Evolutionary conservation across 2,329 filamentous ascomycete genomes (phyloP).

Genomic region (Pseudogymnoascus sp.): DNA sequence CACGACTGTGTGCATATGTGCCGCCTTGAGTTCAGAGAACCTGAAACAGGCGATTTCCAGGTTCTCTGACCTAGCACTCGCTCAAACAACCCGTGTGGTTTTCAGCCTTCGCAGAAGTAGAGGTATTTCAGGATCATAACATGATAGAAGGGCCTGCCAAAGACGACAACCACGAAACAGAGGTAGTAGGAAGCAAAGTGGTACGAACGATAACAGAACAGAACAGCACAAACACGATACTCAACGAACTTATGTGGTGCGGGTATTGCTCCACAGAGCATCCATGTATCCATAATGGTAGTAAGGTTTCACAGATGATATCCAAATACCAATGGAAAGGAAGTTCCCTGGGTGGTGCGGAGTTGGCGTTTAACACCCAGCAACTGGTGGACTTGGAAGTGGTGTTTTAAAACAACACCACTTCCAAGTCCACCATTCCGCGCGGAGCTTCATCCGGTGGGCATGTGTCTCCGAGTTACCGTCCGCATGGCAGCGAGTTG

Average conservation of each 20-base stretch:
- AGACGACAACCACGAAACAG: background rate
- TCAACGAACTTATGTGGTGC: background rate
- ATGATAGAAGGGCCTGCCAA: background rate
- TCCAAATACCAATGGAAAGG: background rate
- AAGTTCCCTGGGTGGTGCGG: too few relatives aligned
- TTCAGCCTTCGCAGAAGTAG: background rate
- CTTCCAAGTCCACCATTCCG: too few relatives aligned
- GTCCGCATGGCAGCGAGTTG: background rate
- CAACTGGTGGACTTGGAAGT: background rate
- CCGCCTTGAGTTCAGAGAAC: background rate
- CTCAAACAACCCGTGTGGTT: background rate
- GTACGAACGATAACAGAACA: background rate
- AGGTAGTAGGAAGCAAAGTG: background rate
- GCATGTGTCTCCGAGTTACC: background rate
- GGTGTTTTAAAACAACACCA: background rate
- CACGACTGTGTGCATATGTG: background rate
- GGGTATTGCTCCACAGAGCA: background rate
- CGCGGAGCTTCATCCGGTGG: background rate
- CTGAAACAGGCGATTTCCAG: background rate
- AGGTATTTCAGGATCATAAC: background rate
- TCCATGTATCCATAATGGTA: background rate
- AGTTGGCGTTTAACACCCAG: background rate
- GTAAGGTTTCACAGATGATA: background rate
- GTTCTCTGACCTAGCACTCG: background rate
- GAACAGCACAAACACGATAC: background rate